Evolutionary conservation across 1,284 basidiomycete genomes (phyloP), one percentile per base, ranked within the genome.

Genomic region (Papiliotrema nemorosa): DNA sequence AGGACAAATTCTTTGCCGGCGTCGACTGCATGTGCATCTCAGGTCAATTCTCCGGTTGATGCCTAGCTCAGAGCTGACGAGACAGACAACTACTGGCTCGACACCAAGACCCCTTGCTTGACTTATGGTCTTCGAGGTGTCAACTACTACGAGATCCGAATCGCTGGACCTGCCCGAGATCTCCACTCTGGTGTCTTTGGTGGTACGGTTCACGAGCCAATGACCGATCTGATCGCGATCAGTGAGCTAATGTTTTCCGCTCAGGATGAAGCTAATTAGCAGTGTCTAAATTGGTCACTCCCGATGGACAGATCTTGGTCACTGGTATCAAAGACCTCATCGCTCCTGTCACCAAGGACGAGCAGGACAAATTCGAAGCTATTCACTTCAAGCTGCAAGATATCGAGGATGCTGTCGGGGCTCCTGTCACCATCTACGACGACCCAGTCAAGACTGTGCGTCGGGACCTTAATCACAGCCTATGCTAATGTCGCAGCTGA

Each of bases 11-110:
- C 82, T 96, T 98, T 73, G 81, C 85, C 43, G 90, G 87, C 21
- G 86, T 93, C 31, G 94, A 98, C 67, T 90, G 88, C 60, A 88
- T 96, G 57, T 98, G 94, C 79, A 97, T 98, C 64, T 78, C 77
- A 38, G 76, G 87, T 90, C 62, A 69, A 86, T 76, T 14, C n/a
- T 18, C 12, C 21, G 16, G 13, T 3, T 10, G 10, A 20, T 16
- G n/a, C 10, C 14, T 18, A 14, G 25, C 9, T 38, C n/a, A 18
- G 26, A 26, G 29, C 31, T 38, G 34, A 53, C 54, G 13, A 18
- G 10, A 43, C 21, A 66, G 75, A 76, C 71, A 76, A 76, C 66
- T 76, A 76, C 69, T 76, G 75, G 75, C 72, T 76, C 47, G 73
- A 75, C 64, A 76, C 74, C 52, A 73, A 74, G 60, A 75, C 72